Evolutionary conservation across 2,329 filamentous ascomycete genomes (phyloP).

Genomic region (Monilinia fructicola): DNA sequence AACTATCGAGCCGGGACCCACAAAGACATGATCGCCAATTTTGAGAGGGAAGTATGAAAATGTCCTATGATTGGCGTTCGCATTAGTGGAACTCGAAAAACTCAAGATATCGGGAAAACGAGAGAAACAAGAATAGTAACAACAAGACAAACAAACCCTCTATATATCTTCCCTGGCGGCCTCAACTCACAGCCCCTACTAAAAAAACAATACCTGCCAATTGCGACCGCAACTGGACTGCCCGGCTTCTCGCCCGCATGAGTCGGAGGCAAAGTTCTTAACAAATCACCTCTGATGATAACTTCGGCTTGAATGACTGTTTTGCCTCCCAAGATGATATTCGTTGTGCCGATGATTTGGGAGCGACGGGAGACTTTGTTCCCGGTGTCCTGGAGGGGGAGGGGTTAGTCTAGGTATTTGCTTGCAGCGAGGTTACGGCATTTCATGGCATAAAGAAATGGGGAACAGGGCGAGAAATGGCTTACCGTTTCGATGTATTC

Average conservation of each 20-base stretch:
- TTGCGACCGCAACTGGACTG: conserved; percentile 65
- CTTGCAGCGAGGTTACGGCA: background rate
- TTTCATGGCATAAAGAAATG: background rate
- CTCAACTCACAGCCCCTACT: conserved; percentile 74
- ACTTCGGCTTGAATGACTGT: conserved; percentile 95
- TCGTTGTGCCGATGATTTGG: conserved; percentile 89
- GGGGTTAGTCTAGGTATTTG: conserved; percentile 23
- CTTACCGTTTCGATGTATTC: conserved; percentile 96
- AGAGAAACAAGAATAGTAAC: no score
- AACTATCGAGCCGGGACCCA: conserved; percentile 72
- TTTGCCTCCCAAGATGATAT: conserved; percentile 95
- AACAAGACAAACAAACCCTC: conserved; percentile 52
- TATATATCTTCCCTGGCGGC: conserved; percentile 79
- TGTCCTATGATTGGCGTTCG: conserved; percentile 41
- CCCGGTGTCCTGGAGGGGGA: conserved; percentile 72
- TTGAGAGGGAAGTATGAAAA: conserved; percentile 87
- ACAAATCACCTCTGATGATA: conserved; percentile 88
- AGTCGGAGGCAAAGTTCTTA: conserved; percentile 54
- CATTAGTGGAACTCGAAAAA: conserved; percentile 2
- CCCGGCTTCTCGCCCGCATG: conserved; percentile 39
- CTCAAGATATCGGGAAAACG: background rate
- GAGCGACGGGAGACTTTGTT: conserved; percentile 97
- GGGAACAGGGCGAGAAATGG: background rate
- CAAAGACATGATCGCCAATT: conserved; percentile 91
- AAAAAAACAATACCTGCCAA: conserved; percentile 90